A percentile compares a stretch with the other conserved stretches of the same genome.
Evolutionary conservation across 768 basidiomycete genomes (phyloP).

Genomic region (Cystofilobasidium macerans): DNA sequence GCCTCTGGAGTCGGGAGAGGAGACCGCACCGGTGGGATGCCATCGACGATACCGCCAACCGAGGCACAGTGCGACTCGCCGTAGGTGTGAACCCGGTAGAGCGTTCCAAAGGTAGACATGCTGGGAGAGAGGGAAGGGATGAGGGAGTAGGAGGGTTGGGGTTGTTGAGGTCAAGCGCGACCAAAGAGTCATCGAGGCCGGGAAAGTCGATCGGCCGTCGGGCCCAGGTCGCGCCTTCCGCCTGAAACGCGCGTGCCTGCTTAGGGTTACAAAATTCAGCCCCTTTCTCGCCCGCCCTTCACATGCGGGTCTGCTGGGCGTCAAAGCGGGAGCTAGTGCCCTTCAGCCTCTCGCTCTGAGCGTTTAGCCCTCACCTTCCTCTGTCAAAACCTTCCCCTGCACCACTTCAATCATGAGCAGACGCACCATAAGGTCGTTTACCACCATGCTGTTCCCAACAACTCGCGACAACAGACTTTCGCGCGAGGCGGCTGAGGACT

Average conservation of each 20-base stretch:
- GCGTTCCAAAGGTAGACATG: slow-evolving; percentile 88
- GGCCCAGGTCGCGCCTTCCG: too few relatives aligned
- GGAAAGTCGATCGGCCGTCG: too few relatives aligned
- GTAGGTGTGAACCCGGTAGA: slow-evolving; percentile 91
- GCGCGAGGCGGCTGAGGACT: background rate
- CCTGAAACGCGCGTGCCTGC: too few relatives aligned
- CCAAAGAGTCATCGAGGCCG: background rate
- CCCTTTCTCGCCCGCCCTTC: too few relatives aligned
- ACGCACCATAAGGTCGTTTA: background rate
- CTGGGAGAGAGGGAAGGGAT: slow-evolving; percentile 3
- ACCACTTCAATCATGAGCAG: too few relatives aligned
- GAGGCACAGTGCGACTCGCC: slow-evolving; percentile 96
- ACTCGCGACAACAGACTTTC: background rate
- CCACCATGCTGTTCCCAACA: background rate
- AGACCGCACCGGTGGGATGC: slow-evolving; percentile 73
- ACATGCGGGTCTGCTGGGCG: too few relatives aligned
- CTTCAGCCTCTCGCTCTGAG: too few relatives aligned
- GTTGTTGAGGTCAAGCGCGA: background rate
- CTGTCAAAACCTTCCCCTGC: too few relatives aligned
- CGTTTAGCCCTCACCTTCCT: too few relatives aligned
- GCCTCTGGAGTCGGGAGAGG: background rate
- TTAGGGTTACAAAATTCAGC: too few relatives aligned
- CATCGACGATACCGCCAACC: slow-evolving; percentile 94
- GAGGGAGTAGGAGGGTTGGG: background rate
- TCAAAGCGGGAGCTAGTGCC: too few relatives aligned